Conservation (phyloP, 108 stramenopile genomes). For the Discostella pseudostelligera region DNA sequence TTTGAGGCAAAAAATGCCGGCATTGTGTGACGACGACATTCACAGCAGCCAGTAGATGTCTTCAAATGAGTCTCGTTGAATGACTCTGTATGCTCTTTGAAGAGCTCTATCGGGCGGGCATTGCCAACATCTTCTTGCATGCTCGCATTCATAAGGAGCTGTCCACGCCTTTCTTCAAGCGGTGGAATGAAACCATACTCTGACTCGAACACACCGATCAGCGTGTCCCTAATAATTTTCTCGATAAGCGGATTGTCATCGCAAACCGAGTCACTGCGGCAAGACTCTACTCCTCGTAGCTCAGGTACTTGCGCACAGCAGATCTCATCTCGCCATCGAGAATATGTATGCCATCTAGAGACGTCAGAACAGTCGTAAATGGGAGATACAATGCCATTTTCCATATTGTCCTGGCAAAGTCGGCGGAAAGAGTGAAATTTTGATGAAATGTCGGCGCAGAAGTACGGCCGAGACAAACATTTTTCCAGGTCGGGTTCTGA, state of each 20-base stretch:
- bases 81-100: conserved; percentile 32
- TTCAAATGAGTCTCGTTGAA: conserved; percentile 26
- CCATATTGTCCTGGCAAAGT: conserved; percentile 46
- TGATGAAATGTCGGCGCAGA: conserved; percentile 61
- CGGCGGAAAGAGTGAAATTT: conserved; percentile 57
- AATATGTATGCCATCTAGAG: conserved; percentile 37
- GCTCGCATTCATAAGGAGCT: conserved; percentile 35
- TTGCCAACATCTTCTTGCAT: conserved; percentile 35
- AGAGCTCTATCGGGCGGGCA: conserved; percentile 33
- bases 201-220: conserved; percentile 31
- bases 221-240: conserved; percentile 34
- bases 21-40: conserved; percentile 53
- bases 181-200: conserved; percentile 41
- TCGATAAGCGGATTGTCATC: conserved; percentile 33
- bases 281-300: conserved; percentile 38
- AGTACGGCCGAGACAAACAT: conserved; percentile 64
- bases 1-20: conserved; percentile 47
- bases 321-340: conserved; percentile 32
- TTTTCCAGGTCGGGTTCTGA: conserved; percentile 51
- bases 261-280: conserved; percentile 23
- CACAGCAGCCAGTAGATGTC: conserved; percentile 64
- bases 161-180: conserved; percentile 15
- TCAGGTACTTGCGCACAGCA: conserved; percentile 43
- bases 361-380: conserved; percentile 44
- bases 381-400: conserved; percentile 24